These are phyloP conservation scores for Thalia dealbata DNA, from an alignment of 176 grass and related monocot genomes.

Conservation along the genomic window DNA sequence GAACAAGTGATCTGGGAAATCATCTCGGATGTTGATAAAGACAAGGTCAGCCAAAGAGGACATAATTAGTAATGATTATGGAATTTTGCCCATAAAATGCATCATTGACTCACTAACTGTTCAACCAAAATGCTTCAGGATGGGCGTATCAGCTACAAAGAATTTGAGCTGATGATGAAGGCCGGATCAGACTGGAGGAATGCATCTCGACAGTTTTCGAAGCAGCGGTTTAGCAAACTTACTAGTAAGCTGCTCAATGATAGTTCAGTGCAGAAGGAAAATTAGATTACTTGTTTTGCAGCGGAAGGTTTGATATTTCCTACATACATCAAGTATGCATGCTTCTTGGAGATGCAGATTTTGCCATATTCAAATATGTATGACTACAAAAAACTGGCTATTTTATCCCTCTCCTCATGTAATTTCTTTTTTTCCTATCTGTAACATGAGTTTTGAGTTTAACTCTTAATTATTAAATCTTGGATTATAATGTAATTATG, in stretches of 20 bases:
- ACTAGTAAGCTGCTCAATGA: constrained; percentile 2
- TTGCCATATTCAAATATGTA: neutral
- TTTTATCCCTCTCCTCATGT: neutral
- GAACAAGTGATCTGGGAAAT: constrained; percentile 18
- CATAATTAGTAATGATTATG: neutral
- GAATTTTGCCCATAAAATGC: neutral
- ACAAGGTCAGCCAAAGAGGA: constrained; percentile 9
- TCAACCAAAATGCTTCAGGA: constrained; percentile 6
- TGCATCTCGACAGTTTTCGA: constrained; percentile 10
- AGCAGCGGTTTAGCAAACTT: constrained; percentile 3
- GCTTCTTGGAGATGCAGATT: neutral
- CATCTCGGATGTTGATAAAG: constrained; percentile 12
- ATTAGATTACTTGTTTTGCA: neutral
- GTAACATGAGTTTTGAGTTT: neutral
- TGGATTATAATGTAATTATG: too few relatives aligned
- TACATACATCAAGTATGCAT: neutral
- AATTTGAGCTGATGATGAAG: constrained; percentile 20
- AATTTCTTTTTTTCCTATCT: neutral
- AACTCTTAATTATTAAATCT: neutral
- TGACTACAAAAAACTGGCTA: neutral
- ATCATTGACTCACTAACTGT: neutral
- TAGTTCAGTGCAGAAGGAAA: neutral
- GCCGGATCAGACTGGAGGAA: constrained; percentile 15
- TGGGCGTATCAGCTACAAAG: constrained; percentile 18
- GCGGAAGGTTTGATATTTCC: neutral